Percentiles rank a stretch among this genome's conserved stretches.
phyloP scores from a whole-genome alignment of 1,139 yeast species.

The Geotrichum aggregatum region DNA sequence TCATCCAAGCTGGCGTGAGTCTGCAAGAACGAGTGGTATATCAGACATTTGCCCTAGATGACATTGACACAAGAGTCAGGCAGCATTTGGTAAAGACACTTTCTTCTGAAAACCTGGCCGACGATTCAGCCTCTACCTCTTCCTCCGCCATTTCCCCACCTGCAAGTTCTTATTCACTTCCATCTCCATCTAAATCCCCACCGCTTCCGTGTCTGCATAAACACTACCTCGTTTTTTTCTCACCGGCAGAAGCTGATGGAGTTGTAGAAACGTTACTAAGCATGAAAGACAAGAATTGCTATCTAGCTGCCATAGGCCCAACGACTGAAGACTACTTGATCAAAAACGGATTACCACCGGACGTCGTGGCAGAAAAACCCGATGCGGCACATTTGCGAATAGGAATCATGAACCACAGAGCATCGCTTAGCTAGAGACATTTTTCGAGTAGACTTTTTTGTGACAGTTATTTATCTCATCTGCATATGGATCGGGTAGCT shows the following conservation, averaged over 20 bases:
- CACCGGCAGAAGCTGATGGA: slow-evolving; percentile 79
- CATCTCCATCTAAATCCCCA: too few species aligned
- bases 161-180: too few species aligned
- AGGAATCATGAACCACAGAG: slow-evolving; percentile 33
- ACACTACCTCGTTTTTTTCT: slow-evolving; percentile 61
- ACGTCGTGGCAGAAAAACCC: slow-evolving; percentile 68
- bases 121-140: too few species aligned
- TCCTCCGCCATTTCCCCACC: too few species aligned
- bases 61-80: slow-evolving; percentile 21
- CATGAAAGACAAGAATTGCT: slow-evolving; percentile 32
- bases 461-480: too few species aligned
- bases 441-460: neutral
- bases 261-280: slow-evolving; percentile 45
- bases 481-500: too few species aligned
- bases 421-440: neutral
- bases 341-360: slow-evolving; percentile 51
- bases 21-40: slow-evolving; percentile 66
- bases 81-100: slow-evolving; percentile 14
- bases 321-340: slow-evolving; percentile 70
- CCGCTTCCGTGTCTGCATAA: neutral
- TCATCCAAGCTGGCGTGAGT: slow-evolving; percentile 45
- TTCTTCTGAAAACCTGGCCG: slow-evolving; percentile 45
- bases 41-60: slow-evolving; percentile 50
- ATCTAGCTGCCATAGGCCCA: slow-evolving; percentile 86
- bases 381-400: slow-evolving; percentile 56